phyloP scores from a whole-genome alignment of 495 filamentous ascomycete genomes.

The Penicillium psychrofluorescens region DNA sequence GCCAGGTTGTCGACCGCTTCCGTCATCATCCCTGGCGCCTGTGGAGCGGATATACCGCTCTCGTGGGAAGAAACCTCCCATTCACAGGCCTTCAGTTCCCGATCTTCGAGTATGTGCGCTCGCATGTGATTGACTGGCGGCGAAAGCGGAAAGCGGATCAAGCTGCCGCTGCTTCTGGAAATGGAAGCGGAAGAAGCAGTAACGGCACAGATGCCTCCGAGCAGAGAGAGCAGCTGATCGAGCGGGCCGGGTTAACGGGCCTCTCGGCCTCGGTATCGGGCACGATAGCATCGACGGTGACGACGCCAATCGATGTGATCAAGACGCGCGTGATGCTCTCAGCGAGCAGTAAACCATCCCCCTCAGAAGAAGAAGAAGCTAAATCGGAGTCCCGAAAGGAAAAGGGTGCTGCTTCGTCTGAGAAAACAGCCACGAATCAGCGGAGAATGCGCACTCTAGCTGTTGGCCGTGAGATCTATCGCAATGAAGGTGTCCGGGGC shows the following conservation, averaged over 20 bases:
- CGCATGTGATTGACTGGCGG: constrained; percentile 30
- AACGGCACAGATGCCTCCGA: background rate
- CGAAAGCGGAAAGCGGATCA: constrained; percentile 5
- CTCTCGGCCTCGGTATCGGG: constrained; percentile 63
- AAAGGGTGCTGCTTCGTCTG: background rate
- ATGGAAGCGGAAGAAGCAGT: background rate
- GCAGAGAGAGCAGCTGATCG: constrained; percentile 11
- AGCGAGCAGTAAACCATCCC: constrained; percentile 20
- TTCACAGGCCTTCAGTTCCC: constrained; percentile 87
- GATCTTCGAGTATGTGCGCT: constrained; percentile 64
- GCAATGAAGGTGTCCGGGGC: constrained; percentile 58
- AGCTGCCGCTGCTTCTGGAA: background rate
- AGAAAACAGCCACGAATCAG: constrained; percentile 13
- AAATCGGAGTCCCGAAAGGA: background rate
- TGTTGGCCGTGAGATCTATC: constrained; percentile 55
- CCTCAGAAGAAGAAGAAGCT: background rate
- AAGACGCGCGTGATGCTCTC: constrained; percentile 73
- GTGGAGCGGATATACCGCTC: constrained; percentile 72
- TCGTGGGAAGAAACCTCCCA: constrained; percentile 74
- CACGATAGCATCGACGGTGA: constrained; percentile 59
- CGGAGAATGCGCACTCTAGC: constrained; percentile 20
- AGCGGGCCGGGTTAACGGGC: constrained; percentile 60
- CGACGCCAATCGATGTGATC: constrained; percentile 77
- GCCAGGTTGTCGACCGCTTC: constrained; percentile 49
- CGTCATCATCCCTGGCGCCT: constrained; percentile 49